Base-by-base conservation (phyloP, 371 early-diverging fungal species). In the Nematocida sp. region DNA sequence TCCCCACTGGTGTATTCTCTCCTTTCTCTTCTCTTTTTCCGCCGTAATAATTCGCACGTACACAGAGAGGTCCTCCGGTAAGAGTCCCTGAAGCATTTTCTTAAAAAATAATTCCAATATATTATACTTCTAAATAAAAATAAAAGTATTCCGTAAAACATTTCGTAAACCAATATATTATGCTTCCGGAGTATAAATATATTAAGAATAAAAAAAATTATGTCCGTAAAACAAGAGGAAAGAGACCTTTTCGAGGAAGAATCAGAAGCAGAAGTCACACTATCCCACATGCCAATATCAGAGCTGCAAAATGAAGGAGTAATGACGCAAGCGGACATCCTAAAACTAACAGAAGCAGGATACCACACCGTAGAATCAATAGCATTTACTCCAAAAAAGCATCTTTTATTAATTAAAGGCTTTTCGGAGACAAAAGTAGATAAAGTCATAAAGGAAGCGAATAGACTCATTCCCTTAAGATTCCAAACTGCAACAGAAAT, bases 401-500 rank as follows among this genome's bases (percentile, higher is more conserved):
- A 86, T 48, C 84, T 98, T 18, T 81, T 95, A 11, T 82, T 86
- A 13, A 91, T 98, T 80, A 96, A 95, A 83, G 99, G 99, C 54
- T 91, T 97, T 78, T 92, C 93, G 0, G 99, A 98, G 82, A 88
- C 90, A 35, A 98, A 98, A 80, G 95, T 92, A 5, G 97, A 97
- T 79, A 93, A 94, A 80, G 86, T 98, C n/a, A 80, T 96, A 25
- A 85, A 87, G 33, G 97, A 95, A 87, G 96, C 95, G 32, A 84
- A 89, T 9, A 94, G 91, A 81, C 80, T 94, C 5, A 90, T 97
- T 3, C 93, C 93, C 2, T 89, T 96, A 88, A 95, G 96, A 2
- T 98, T 98, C 83, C 90, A 91, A 3, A 92, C 95, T 0, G 99
- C 99, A 0, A 89, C 93, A 47, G 92, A 91, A 77, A 90, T 92